Conservation (phyloP, 306 rosid genomes). For the Amphicarpaea edgeworthii region DNA sequence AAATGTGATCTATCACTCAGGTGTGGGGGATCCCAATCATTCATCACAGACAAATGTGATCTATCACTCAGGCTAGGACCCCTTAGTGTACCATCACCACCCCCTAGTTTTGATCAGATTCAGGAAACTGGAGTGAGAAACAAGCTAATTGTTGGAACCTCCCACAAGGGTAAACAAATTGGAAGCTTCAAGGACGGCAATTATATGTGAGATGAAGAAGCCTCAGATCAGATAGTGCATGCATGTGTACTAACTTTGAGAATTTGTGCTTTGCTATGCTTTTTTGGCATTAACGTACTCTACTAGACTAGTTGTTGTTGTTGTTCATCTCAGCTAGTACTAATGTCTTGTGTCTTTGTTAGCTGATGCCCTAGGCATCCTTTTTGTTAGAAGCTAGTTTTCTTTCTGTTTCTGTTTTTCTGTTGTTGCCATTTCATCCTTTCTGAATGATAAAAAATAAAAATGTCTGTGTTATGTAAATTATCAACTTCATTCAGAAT, state of each 20-base stretch:
- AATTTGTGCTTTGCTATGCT: neutral
- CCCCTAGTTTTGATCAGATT: constrained; percentile 36
- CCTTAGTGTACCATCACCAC: constrained; percentile 17
- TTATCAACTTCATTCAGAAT: neutral
- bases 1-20: constrained; percentile 76
- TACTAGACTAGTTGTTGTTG: too few relatives aligned
- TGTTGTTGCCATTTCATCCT: too few relatives aligned
- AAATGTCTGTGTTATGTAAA: constrained; percentile 40
- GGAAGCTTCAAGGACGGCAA: constrained; percentile 28
- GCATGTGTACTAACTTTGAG: constrained; percentile 39
- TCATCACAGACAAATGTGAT: constrained; percentile 56
- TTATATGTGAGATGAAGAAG: neutral
- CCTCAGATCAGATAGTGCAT: neutral
- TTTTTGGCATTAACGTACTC: too few relatives aligned
- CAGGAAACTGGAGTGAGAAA: constrained; percentile 40
- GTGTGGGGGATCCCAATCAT: constrained; percentile 37
- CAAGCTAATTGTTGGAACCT: constrained; percentile 23
- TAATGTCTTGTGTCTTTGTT: too few relatives aligned
- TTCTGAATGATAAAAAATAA: too few relatives aligned
- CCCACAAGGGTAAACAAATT: constrained; percentile 3
- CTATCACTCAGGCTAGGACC: constrained; percentile 74
- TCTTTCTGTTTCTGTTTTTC: too few relatives aligned
- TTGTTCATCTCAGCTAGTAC: too few relatives aligned
- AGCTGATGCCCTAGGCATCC: too few relatives aligned
- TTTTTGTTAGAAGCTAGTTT: too few relatives aligned